phyloP scores from a whole-genome alignment of 2,329 filamentous ascomycete genomes.

The Nectriaceae sp. region DNA sequence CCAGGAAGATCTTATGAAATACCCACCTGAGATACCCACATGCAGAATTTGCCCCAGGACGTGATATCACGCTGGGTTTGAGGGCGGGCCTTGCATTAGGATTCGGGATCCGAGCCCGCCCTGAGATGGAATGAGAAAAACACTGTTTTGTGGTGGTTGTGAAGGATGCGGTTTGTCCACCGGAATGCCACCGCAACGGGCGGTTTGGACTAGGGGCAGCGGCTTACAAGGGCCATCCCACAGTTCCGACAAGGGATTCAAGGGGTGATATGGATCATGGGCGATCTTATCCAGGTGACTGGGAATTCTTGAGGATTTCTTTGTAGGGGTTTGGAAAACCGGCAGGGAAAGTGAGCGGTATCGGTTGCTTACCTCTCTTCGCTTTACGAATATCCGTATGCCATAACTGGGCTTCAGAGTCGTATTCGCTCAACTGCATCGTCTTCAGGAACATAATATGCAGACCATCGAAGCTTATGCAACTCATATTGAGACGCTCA shows the following conservation, averaged over 20 bases:
- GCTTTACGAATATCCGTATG: background rate
- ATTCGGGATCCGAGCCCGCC: too few species aligned
- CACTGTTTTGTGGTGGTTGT: background rate
- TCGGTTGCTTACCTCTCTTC: background rate
- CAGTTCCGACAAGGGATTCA: background rate
- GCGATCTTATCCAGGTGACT: background rate
- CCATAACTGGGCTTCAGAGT: background rate
- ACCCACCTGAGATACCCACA: too few species aligned
- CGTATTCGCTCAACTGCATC: background rate
- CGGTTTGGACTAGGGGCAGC: background rate
- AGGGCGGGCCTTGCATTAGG: too few species aligned
- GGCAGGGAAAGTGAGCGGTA: background rate
- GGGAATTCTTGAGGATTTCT: background rate
- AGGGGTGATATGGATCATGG: background rate
- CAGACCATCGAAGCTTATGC: background rate
- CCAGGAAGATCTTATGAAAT: too few species aligned
- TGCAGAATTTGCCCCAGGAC: background rate
- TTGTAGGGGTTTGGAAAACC: background rate
- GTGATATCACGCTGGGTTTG: background rate
- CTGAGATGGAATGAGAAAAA: background rate
- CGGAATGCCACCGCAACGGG: background rate
- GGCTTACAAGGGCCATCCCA: too few species aligned
- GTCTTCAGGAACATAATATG: background rate
- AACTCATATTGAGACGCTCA: background rate
- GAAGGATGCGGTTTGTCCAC: background rate